Base-by-base conservation (phyloP, 1,139 yeast species). In the Scheffersomyces insectosa region DNA sequence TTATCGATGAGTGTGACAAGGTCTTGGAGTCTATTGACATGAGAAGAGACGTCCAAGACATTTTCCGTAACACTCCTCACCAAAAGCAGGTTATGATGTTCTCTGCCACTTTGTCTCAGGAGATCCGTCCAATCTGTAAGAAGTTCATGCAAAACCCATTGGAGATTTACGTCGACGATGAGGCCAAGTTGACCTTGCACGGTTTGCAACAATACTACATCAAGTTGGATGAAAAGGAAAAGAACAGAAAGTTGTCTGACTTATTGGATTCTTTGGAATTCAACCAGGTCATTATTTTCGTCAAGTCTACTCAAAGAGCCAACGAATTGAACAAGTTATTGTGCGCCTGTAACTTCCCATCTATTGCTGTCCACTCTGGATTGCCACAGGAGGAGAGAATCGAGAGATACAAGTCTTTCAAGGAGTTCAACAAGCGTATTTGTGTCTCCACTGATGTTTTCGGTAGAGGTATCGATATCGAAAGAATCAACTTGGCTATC, bases 31-130 rank as follows among this genome's bases (percentile, higher is more conserved):
- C 83, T 47, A 69, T 88, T 60, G 95, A 87, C 62, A 93, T 93
- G 99, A 87, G 99, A 79, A 86, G 97, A 69, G 99, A 93, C 63
- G 97, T 93, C 46, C 99, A 93, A 76, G 98, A 91, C 66, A 88
- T 93, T 54, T 93, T 93, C 84, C 86, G 97, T 69, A 88, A 89
- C 49, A 93, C 99, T 43, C 99, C 99, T 52, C 96, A 88, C 72
- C 97, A 93, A 68, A 93, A 93, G 75, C 99, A 93, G 77, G 99
- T 93, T 47, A 91, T 93, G 98, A 93, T 93, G 97, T 93, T 93
- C 70, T 88, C 97, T 46, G 99, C 99, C 55, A 93, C 99, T 45
- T 79, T 93, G 59, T 84, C 96, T 38, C 88, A 82, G 66, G 99
- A 93, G 63, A 90, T 93, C 62, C 88, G 97, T 70, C 97, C 97